These are phyloP conservation scores for Torulaspora franciscae DNA, from an alignment of 805 yeast species.

Conservation along the genomic window DNA sequence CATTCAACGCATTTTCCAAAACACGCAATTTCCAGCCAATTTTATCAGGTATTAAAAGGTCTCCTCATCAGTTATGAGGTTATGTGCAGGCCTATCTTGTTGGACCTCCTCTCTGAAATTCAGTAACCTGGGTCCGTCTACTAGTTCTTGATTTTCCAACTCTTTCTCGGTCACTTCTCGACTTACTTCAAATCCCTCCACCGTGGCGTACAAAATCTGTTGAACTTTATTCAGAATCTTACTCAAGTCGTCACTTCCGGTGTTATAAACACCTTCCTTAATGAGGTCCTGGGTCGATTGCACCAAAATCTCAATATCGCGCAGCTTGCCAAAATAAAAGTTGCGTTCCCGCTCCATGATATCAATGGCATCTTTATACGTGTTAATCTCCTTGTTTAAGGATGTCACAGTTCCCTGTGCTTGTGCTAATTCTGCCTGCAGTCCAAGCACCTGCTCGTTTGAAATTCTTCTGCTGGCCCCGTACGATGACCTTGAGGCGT, in stretches of 20 bases:
- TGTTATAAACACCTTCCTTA: slow-evolving; percentile 39
- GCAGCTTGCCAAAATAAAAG: slow-evolving; percentile 81
- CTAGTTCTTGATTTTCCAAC: neutral
- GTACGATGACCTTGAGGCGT: slow-evolving; percentile 26
- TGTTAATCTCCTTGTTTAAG: slow-evolving; percentile 45
- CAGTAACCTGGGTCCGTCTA: neutral
- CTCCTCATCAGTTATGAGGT: slow-evolving; percentile 35
- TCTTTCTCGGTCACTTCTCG: slow-evolving; percentile 27
- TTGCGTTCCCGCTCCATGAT: slow-evolving; percentile 77
- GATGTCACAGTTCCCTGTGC: slow-evolving; percentile 39
- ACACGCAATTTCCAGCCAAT: neutral
- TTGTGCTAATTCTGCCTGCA: slow-evolving; percentile 46
- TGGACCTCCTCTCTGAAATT: slow-evolving; percentile 2
- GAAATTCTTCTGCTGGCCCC: slow-evolving; percentile 23
- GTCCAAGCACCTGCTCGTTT: slow-evolving; percentile 29
- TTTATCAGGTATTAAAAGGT: slow-evolving; percentile 21
- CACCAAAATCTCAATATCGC: slow-evolving; percentile 80
- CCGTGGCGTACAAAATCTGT: slow-evolving; percentile 70
- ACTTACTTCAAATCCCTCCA: slow-evolving; percentile 74
- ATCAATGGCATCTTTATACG: slow-evolving; percentile 55
- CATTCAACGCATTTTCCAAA: slow-evolving; percentile 2
- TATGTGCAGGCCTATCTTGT: slow-evolving; percentile 19
- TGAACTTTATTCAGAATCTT: slow-evolving; percentile 59
- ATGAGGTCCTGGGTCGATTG: slow-evolving; percentile 57
- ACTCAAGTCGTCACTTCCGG: slow-evolving; percentile 32